These are phyloP conservation scores for Verticillium alfalfae DNA, from an alignment of 2,329 filamentous ascomycete genomes.

Conservation along the genomic window DNA sequence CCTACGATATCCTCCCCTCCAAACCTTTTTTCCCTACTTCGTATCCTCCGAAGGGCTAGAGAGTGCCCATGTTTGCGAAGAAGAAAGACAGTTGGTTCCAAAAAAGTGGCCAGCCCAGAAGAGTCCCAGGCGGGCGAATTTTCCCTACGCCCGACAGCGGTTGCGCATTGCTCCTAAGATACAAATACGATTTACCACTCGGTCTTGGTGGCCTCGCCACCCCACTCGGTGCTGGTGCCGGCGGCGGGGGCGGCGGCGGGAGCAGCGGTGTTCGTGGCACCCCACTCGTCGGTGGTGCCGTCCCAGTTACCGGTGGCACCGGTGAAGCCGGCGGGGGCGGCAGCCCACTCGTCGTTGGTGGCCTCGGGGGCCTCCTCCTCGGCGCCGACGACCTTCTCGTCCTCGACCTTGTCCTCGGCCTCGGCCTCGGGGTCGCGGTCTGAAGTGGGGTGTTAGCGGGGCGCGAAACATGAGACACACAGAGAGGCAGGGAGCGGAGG, in stretches of 20 bases:
- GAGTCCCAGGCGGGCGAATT: no score
- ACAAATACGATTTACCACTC: constrained; percentile 38
- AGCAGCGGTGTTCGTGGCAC: constrained; percentile 29
- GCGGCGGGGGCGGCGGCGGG: constrained; percentile 59
- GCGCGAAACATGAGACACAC: neutral
- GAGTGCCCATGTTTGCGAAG: neutral
- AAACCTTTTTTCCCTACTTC: constrained; percentile 3
- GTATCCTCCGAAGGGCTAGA: constrained; percentile 2
- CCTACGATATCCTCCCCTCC: constrained; percentile 17
- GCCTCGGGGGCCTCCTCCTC: constrained; percentile 69
- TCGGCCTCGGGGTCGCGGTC: constrained; percentile 99
- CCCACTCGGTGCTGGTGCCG: constrained; percentile 65
- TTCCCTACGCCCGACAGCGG: constrained; percentile 11
- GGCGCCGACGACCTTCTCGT: constrained; percentile 71
- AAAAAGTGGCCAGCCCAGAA: constrained; percentile 16
- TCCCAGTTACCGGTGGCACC: constrained; percentile 55
- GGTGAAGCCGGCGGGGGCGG: constrained; percentile 65
- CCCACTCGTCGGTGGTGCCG: constrained; percentile 58
- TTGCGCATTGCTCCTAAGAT: constrained; percentile 10
- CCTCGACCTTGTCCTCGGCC: constrained; percentile 94
- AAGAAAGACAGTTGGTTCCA: neutral
- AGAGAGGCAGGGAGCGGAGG: neutral
- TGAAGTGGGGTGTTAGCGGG: constrained; percentile 16
- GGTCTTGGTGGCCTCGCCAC: constrained; percentile 47
- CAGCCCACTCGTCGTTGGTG: constrained; percentile 74